Percentiles rank a stretch among this genome's conserved stretches.
These are phyloP conservation scores for Ophiostoma montium DNA, from an alignment of 2,329 filamentous ascomycete species.

Conservation along the genomic window DNA sequence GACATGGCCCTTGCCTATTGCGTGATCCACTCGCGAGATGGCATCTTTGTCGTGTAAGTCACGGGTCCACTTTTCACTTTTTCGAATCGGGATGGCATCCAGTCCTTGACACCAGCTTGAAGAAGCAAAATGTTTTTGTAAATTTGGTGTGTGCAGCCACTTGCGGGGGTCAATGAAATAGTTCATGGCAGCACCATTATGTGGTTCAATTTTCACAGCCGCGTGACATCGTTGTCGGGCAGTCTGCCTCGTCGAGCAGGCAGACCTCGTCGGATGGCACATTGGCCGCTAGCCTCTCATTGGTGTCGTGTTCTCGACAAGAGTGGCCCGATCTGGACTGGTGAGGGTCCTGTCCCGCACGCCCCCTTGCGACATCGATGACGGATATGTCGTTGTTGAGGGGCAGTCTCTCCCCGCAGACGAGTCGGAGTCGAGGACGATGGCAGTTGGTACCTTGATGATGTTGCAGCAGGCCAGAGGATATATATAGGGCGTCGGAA, in stretches of 20 bases:
- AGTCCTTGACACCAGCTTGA: too few relatives aligned
- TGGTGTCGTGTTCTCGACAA: background rate
- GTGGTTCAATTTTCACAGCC: too few relatives aligned
- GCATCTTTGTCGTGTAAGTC: constrained; percentile 1
- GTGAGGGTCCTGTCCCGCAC: background rate
- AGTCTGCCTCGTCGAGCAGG: too few relatives aligned
- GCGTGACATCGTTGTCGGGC: too few relatives aligned
- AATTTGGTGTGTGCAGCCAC: too few relatives aligned
- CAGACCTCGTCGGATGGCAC: background rate
- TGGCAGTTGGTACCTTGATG: too few relatives aligned
- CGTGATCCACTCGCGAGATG: background rate
- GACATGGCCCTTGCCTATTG: background rate
- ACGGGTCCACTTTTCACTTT: background rate
- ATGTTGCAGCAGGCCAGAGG: too few relatives aligned
- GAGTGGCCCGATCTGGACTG: background rate
- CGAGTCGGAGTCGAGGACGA: too few relatives aligned
- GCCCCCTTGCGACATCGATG: constrained; percentile 2
- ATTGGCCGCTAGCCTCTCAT: background rate
- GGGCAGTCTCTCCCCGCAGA: background rate
- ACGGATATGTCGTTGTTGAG: background rate
- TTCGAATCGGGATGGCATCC: background rate
- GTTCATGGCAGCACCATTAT: too few relatives aligned
- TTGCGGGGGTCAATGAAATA: too few relatives aligned
- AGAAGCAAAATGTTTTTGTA: too few relatives aligned
- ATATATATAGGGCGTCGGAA: background rate